Base-by-base conservation (phyloP, 345 rosid species). In the Carallia brachiata region DNA sequence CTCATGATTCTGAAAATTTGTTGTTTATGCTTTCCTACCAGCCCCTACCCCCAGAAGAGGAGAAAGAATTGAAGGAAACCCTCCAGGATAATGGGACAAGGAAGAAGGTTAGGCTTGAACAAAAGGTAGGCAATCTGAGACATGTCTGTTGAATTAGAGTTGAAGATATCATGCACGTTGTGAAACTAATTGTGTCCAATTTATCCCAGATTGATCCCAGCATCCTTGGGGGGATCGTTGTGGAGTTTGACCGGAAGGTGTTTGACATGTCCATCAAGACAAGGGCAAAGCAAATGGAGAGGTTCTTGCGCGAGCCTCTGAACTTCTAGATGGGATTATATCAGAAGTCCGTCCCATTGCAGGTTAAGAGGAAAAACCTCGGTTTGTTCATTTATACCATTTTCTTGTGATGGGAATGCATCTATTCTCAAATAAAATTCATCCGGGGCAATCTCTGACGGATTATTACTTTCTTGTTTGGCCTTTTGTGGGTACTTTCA, bases 181-280 rank as follows among this genome's bases (percentile, higher is more conserved):
- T 32, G 10, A n/a, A 56, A 36, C 48, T 70, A 62, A 71, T 1
- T 36, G 27, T 67, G 6, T 60, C 59, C 16, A 27, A 23, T 57
- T 52, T 58, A 23, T 70, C 61, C 65, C 88, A 95, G 99, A 88
- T 95, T 74, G 96, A 95, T 81, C 89, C 96, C 0, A 95, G 86
- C 56, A 92, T 95, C 78, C 92, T 87, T 36, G 97, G 99, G 60
- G 99, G 99, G 61, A 78, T 95, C 6, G 81, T 92, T 44, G 90
- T 95, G 30, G 93, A 95, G 86, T 95, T 90, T 31, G 78, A 63
- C n/a, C 89, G 81, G 70, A 90, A 95, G 94, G 92, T 95, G 77
- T 82, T 95, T 75, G 99, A 95, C 82, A 85, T 92, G 99, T 95
- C 97, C 62, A 95, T 95, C 58, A 84, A 63, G 87, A 89, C 97